Percentiles rank a stretch among this genome's conserved stretches.
phyloP scores from a whole-genome alignment of 2,329 filamentous ascomycete species.

The Cordyceps tenuipes region DNA sequence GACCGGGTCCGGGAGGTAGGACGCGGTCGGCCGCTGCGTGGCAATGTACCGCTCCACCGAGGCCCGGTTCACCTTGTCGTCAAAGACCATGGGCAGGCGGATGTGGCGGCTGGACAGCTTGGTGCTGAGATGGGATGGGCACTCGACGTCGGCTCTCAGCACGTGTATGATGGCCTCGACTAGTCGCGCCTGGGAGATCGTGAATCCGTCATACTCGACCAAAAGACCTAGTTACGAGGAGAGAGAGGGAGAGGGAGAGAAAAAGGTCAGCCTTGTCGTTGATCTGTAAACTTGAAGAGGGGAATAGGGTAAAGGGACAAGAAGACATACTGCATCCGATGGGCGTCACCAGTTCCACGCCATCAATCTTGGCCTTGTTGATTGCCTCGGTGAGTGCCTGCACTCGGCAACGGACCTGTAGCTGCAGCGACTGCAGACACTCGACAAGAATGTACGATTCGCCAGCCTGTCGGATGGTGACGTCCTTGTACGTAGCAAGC shows the following conservation, averaged over 20 bases:
- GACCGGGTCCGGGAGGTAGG: slow-evolving; percentile 52
- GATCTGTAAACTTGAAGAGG: background rate
- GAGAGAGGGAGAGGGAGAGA: background rate
- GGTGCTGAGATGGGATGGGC: background rate
- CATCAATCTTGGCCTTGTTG: background rate
- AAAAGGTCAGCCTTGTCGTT: background rate
- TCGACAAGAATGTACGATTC: background rate
- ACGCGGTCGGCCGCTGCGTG: slow-evolving; percentile 48
- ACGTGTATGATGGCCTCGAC: background rate
- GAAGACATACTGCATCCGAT: slow-evolving; percentile 3
- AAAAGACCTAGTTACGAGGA: background rate
- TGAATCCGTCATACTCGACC: background rate
- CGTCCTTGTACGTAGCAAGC: background rate
- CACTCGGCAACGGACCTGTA: background rate
- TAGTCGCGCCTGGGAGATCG: background rate
- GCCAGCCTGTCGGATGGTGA: background rate
- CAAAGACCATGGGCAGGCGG: slow-evolving; percentile 20
- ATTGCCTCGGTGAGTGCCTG: slow-evolving; percentile 3
- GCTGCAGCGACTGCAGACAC: background rate
- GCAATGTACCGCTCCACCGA: slow-evolving; percentile 44
- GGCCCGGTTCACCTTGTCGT: slow-evolving; percentile 29
- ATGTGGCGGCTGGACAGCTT: slow-evolving; percentile 15
- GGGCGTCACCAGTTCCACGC: background rate
- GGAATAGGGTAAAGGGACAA: background rate
- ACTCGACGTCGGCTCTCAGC: slow-evolving; percentile 37